Conservation (phyloP, 2,329 filamentous ascomycete species). For the Dactylellina leptospora region DNA sequence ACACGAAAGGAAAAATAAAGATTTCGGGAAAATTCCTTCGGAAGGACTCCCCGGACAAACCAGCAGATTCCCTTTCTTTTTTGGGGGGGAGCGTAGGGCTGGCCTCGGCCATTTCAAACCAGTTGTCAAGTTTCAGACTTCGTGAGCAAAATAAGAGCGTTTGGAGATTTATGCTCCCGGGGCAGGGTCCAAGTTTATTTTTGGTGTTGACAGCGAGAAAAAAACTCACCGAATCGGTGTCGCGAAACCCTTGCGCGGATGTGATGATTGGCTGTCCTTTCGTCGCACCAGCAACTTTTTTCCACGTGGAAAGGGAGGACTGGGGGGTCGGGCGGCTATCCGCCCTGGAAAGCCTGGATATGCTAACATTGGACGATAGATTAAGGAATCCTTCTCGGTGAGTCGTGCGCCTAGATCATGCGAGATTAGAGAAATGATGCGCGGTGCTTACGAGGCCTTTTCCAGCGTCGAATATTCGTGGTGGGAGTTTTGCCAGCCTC, state of each 20-base stretch:
- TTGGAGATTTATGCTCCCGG: conserved; percentile 30
- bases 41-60: conserved; percentile 19
- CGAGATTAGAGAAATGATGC: conserved; percentile 27
- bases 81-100: too few species aligned
- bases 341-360: conserved; percentile 12
- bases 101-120: background rate
- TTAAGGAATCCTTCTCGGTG: background rate
- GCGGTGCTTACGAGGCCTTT: conserved; percentile 41
- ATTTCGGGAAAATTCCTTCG: conserved; percentile 22
- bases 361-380: conserved; percentile 14
- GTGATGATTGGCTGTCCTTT: conserved; percentile 49
- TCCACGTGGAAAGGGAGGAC: conserved; percentile 30
- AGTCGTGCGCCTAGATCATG: conserved; percentile 39
- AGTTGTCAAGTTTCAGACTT: conserved; percentile 41
- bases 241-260: conserved; percentile 6
- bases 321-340: conserved; percentile 39
- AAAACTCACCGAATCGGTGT: conserved; percentile 10
- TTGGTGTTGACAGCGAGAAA: conserved; percentile 21
- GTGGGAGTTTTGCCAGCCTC: conserved; percentile 19
- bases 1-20: background rate
- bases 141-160: conserved; percentile 11
- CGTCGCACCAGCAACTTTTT: conserved; percentile 11
- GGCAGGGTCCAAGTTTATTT: conserved; percentile 28
- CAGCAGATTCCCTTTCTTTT: too few species aligned
- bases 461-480: too few species aligned